Conservation (phyloP, 495 filamentous ascomycete genomes). For the Penicillium robsamsonii region DNA sequence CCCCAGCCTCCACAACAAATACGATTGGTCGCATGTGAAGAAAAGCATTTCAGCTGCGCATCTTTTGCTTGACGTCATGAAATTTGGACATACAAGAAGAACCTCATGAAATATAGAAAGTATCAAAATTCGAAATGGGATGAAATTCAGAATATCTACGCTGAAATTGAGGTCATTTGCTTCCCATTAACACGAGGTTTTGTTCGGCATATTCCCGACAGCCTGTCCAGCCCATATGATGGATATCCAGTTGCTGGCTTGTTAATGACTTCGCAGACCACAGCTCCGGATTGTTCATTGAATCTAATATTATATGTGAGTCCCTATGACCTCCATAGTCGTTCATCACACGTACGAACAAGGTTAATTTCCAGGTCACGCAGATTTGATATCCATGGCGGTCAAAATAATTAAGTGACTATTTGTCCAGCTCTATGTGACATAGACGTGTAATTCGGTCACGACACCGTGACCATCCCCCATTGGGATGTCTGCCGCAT, state of each 20-base stretch:
- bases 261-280: no score
- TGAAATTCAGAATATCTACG: neutral
- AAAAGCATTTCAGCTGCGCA: slow-evolving; percentile 4
- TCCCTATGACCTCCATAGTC: neutral
- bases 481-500: neutral
- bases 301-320: neutral
- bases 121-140: neutral
- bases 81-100: neutral
- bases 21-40: neutral
- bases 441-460: neutral
- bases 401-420: neutral
- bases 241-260: no score
- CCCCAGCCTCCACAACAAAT: slow-evolving; percentile 1
- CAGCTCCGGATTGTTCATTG: no score
- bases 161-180: neutral
- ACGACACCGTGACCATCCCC: neutral
- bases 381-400: neutral
- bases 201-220: no score
- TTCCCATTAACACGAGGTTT: no score
- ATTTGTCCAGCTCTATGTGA: neutral
- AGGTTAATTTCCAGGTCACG: neutral
- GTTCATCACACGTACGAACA: neutral
- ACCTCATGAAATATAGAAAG: neutral
- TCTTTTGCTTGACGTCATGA: slow-evolving; percentile 4
- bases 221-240: no score